These are phyloP conservation scores for Sarocladium strictum DNA, from an alignment of 2,329 filamentous ascomycete genomes.

Conservation along the genomic window DNA sequence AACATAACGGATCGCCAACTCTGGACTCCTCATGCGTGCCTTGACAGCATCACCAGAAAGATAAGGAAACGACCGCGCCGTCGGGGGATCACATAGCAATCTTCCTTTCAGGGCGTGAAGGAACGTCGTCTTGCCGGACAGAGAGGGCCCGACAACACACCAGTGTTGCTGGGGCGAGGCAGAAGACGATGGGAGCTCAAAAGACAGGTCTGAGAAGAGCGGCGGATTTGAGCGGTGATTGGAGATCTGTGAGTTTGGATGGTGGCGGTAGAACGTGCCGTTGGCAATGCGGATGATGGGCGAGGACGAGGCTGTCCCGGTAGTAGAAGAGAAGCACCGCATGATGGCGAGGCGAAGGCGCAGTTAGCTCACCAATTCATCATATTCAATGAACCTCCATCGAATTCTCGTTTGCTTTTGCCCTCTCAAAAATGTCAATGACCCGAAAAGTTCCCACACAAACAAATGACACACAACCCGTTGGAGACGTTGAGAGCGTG, in stretches of 20 bases:
- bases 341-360: not conserved
- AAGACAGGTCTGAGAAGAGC: slow-evolving; percentile 65
- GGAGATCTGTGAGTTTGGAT: slow-evolving; percentile 46
- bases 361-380: not conserved
- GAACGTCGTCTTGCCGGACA: slow-evolving; percentile 75
- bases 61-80: slow-evolving; percentile 71
- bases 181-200: slow-evolving; percentile 57
- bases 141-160: slow-evolving; percentile 77
- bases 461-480: not conserved
- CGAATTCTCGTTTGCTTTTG: too few species aligned
- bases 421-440: too few species aligned
- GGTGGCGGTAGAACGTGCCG: slow-evolving; percentile 76
- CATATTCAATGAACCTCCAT: too few species aligned
- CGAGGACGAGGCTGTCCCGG: slow-evolving; percentile 23
- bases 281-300: slow-evolving; percentile 68
- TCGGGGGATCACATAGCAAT: slow-evolving; percentile 69
- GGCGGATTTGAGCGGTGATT: slow-evolving; percentile 52
- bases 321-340: slow-evolving; percentile 5
- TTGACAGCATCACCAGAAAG: slow-evolving; percentile 59
- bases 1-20: slow-evolving; percentile 76
- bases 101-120: slow-evolving; percentile 72
- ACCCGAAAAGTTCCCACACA: too few species aligned
- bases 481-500: not conserved
- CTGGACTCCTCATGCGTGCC: slow-evolving; percentile 49
- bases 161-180: slow-evolving; percentile 54